phyloP scores from a whole-genome alignment of 345 rosid species.

The Isatis tinctoria region DNA sequence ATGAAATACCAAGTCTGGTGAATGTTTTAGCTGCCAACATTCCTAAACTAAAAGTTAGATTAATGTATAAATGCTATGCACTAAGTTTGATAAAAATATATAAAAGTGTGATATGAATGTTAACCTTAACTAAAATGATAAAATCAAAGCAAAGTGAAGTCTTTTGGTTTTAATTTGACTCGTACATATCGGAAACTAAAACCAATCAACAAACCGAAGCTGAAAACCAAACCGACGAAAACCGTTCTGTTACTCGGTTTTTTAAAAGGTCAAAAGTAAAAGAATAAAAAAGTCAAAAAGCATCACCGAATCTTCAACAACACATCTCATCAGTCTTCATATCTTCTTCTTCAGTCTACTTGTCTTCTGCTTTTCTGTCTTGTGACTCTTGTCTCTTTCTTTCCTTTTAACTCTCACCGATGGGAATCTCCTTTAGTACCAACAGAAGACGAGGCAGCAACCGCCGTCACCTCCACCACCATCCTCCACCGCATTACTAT shows the following conservation, averaged over 20 bases:
- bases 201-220: not conserved
- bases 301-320: constrained; percentile 10
- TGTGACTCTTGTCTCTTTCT: constrained; percentile 13
- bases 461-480: constrained; percentile 36
- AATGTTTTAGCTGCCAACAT: not conserved
- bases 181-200: not conserved
- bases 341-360: constrained; percentile 18
- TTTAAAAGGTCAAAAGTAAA: not conserved
- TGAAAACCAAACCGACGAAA: not conserved
- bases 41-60: not conserved
- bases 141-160: no score
- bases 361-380: constrained; percentile 13
- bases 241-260: not conserved
- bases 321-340: constrained; percentile 1
- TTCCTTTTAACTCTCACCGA: constrained; percentile 15
- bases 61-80: not conserved
- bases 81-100: not conserved
- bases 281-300: constrained; percentile 11
- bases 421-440: constrained; percentile 72
- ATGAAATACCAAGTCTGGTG: not conserved
- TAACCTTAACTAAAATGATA: not conserved
- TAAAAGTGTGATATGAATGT: not conserved
- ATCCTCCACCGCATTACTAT: constrained; percentile 40
- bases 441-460: constrained; percentile 58
- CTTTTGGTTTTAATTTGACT: not conserved